These are phyloP conservation scores for Geoglossum glabrum DNA, from an alignment of 495 filamentous ascomycete species.

Conservation along the genomic window DNA sequence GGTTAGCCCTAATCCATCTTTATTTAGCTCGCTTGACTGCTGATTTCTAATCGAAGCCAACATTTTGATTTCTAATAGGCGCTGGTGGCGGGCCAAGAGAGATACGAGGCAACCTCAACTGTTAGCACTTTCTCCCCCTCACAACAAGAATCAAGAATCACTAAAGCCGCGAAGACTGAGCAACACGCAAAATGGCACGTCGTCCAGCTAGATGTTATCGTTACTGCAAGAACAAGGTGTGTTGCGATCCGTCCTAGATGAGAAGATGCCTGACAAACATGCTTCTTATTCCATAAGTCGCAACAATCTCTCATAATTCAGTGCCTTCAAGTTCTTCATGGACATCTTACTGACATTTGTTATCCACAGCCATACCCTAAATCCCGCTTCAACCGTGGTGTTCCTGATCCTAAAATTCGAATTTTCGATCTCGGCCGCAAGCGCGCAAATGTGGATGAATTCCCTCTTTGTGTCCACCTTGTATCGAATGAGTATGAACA, in stretches of 20 bases:
- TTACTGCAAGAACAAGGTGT: constrained; percentile 99
- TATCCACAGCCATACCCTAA: constrained; percentile 77
- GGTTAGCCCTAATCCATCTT: neutral
- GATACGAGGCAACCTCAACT: neutral
- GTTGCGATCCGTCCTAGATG: constrained; percentile 15
- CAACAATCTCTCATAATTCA: neutral
- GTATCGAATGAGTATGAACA: constrained; percentile 99
- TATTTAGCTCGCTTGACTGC: neutral
- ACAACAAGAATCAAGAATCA: neutral
- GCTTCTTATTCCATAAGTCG: neutral
- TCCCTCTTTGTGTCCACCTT: constrained; percentile 93
- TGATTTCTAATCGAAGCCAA: neutral
- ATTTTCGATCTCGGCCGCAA: constrained; percentile 99
- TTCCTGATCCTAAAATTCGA: constrained; percentile 95
- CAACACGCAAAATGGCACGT: constrained; percentile 92
- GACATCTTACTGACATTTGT: neutral
- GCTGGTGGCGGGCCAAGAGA: neutral
- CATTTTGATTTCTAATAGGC: neutral
- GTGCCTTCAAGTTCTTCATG: neutral
- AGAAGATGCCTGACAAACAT: constrained; percentile 1
- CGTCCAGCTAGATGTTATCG: constrained; percentile 98
- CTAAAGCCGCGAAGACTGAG: neutral
- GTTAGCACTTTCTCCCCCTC: neutral
- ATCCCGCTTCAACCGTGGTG: constrained; percentile 99
- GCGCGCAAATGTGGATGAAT: constrained; percentile 94